Evolutionary conservation across 106 monocot genomes (phyloP).

Genomic region (Gastrodia elata): DNA sequence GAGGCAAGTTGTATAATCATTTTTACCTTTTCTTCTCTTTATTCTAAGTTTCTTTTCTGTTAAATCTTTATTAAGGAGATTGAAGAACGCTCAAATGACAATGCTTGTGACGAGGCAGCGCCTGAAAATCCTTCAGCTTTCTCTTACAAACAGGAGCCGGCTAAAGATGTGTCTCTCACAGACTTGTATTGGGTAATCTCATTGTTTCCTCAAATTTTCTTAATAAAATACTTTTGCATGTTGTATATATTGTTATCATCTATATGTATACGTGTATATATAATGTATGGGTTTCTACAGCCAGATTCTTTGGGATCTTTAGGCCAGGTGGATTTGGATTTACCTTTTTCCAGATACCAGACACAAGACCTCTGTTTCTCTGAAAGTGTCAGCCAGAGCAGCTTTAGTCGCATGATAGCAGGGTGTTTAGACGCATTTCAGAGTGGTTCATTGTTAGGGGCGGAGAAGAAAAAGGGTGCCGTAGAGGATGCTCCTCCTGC

Average conservation of each 20-base stretch:
- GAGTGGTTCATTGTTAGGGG: slow-evolving; percentile 33
- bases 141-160: slow-evolving; percentile 12
- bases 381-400: slow-evolving; percentile 39
- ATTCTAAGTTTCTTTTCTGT: not conserved
- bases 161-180: slow-evolving; percentile 28
- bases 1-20: slow-evolving; percentile 31
- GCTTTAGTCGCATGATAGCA: slow-evolving; percentile 43
- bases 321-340: slow-evolving; percentile 71
- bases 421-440: slow-evolving; percentile 64
- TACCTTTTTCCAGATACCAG: slow-evolving; percentile 54
- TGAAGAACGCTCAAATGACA: slow-evolving; percentile 21
- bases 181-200: slow-evolving; percentile 76
- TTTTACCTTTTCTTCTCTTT: not conserved
- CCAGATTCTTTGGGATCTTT: slow-evolving; percentile 94
- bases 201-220: not conserved
- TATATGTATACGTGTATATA: not conserved
- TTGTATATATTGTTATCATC: not conserved
- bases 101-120: slow-evolving; percentile 12
- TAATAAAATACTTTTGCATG: not conserved
- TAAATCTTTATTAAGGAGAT: slow-evolving; percentile 13
- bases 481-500: not conserved
- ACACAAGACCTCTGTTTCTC: slow-evolving; percentile 40
- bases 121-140: slow-evolving; percentile 5
- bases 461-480: slow-evolving; percentile 23
- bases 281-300: slow-evolving; percentile 44